Conservation (phyloP, 768 basidiomycete genomes). For the Multifurca ochricompacta region DNA sequence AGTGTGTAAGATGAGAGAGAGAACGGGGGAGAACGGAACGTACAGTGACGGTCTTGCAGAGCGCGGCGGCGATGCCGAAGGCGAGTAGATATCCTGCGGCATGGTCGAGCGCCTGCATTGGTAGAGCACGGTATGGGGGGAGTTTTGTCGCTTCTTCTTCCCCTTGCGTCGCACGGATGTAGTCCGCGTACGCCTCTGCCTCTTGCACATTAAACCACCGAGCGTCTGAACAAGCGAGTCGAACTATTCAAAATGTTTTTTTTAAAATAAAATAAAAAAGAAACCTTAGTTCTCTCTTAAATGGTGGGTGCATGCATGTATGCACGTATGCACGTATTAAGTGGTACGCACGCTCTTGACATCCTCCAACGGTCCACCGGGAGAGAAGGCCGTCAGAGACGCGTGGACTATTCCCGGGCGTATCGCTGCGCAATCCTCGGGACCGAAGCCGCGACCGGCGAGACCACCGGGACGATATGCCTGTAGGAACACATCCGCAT, state of each 20-base stretch:
- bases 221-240: slow-evolving; percentile 60
- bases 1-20: background rate
- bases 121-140: slow-evolving; percentile 33
- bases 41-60: slow-evolving; percentile 46
- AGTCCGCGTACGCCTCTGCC: slow-evolving; percentile 38
- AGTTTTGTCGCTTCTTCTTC: slow-evolving; percentile 15
- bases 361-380: slow-evolving; percentile 49
- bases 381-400: slow-evolving; percentile 48
- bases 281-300: background rate
- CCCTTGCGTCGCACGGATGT: slow-evolving; percentile 17
- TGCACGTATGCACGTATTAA: too few species aligned
- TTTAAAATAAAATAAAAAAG: too few species aligned
- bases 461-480: slow-evolving; percentile 50
- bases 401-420: slow-evolving; percentile 47
- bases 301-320: background rate
- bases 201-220: slow-evolving; percentile 51
- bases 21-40: slow-evolving; percentile 6
- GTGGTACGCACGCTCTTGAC: slow-evolving; percentile 38
- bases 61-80: slow-evolving; percentile 49
- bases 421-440: slow-evolving; percentile 31
- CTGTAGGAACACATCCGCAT: slow-evolving; percentile 54
- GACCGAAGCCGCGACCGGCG: slow-evolving; percentile 41
- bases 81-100: slow-evolving; percentile 52
- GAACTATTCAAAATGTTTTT: slow-evolving; percentile 33
- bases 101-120: slow-evolving; percentile 55